Evolutionary conservation across 2,329 filamentous ascomycete genomes (phyloP).

Genomic region (Exophiala sideris): DNA sequence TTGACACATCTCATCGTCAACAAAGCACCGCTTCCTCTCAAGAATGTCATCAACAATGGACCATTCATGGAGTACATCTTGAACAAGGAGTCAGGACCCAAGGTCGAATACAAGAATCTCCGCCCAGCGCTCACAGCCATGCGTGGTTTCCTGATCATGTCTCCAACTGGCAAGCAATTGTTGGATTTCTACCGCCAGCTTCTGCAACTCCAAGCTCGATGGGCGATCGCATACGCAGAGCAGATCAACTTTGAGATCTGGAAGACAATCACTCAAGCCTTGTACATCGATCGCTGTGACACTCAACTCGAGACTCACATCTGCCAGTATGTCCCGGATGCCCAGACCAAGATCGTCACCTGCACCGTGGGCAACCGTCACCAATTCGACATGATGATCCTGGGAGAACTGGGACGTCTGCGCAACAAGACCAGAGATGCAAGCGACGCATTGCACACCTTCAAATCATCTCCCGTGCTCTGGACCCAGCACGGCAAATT

Average conservation of each 20-base stretch:
- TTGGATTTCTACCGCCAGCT: conserved; percentile 15
- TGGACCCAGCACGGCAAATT: conserved; percentile 11
- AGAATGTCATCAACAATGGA: conserved; percentile 1
- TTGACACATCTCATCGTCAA: conserved; percentile 13
- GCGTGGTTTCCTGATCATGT: conserved; percentile 12
- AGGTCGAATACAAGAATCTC: conserved; percentile 18
- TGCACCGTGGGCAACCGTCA: background rate
- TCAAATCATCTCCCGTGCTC: conserved; percentile 14
- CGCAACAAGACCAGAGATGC: background rate
- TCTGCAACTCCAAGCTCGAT: conserved; percentile 17
- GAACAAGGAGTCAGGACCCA: conserved; percentile 16
- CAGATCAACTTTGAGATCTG: conserved; percentile 13
- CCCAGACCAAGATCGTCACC: background rate
- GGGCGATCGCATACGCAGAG: conserved; percentile 12
- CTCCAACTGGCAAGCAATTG: conserved; percentile 11
- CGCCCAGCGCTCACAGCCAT: conserved; percentile 13
- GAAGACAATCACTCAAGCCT: conserved; percentile 11
- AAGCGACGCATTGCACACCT: conserved; percentile 5
- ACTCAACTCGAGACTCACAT: conserved; percentile 8
- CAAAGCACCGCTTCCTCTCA: conserved; percentile 9
- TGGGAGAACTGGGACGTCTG: conserved; percentile 4
- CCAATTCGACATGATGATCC: conserved; percentile 3
- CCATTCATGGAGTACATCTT: conserved; percentile 10
- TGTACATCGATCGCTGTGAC: conserved; percentile 16
- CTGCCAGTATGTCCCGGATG: conserved; percentile 10